Base-by-base conservation (phyloP, 306 rosid genomes). In the Cicer bijugum region DNA sequence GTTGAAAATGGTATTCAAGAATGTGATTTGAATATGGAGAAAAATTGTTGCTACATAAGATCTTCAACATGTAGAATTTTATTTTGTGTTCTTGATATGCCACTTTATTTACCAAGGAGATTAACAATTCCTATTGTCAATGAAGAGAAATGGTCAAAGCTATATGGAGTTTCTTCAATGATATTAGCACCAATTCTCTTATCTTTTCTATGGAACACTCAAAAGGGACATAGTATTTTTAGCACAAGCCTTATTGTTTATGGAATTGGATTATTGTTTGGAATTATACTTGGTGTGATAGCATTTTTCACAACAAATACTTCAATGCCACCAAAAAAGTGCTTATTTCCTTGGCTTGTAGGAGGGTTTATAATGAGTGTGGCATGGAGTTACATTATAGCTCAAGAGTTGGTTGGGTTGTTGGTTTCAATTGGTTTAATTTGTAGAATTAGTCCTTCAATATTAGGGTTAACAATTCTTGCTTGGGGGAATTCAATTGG, bases 401-500 rank as follows among this genome's bases (percentile, higher is more conserved):
- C 85, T 7, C 67, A 81, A 11, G 88, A 84, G 37, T 63, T 84
- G 23, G 83, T 84, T 8, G 88, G 83, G 1, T 65, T 84, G 51
- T 55, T 84, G 28, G 81, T 81, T 72, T 52, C 87, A 48, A 55
- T 84, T 42, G 87, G 87, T 1, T 40, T 20, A 47, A 74, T 81
- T 8, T 74, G 56, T 56, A 78, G 76, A 64, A 74, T 84, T 9
- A 81, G 76, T 74, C 85, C 87, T 64, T 84, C 87, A 69, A 69
- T 84, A 9, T 43, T 84, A 8, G 87, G 83, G 12, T 43, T 84
- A 37, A 84, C 85, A 2, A 72, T 84, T 53, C 80, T 84, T 62
- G 87, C 87, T 0, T 84, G 87, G 87, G 87, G 87, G 4, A 59
- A 84, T 51, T 84, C 87, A 69, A 10, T 84, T 17, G 88, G 88